These are phyloP conservation scores for Vitellaria paradoxa DNA, from an alignment of 179 eudicot genomes.

Conservation along the genomic window DNA sequence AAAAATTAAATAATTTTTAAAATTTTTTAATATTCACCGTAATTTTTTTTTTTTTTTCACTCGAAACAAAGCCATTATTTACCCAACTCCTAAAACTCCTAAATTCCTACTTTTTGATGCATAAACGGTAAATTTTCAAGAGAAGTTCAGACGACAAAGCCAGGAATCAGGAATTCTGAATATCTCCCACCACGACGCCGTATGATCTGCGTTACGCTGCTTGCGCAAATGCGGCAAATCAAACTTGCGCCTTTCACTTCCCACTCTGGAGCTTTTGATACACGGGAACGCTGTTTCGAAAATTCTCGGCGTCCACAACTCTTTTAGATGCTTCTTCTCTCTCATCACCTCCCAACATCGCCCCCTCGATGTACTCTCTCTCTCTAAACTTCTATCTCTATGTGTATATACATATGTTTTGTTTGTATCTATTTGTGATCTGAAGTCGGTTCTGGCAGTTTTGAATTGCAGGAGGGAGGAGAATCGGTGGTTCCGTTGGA, in stretches of 20 bases:
- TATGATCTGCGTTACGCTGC: not conserved
- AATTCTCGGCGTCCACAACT: not conserved
- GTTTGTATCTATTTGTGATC: not conserved
- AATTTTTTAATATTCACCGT: no score
- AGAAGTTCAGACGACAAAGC: not conserved
- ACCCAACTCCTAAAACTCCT: no score
- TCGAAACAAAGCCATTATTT: no score
- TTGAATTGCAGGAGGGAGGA: constrained; percentile 13
- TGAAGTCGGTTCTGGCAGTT: not conserved
- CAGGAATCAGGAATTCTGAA: not conserved
- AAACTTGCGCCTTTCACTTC: not conserved
- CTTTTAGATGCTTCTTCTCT: not conserved
- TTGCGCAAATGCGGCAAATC: not conserved
- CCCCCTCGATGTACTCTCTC: not conserved
- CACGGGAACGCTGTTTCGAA: not conserved
- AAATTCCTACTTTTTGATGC: no score
- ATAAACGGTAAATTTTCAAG: no score
- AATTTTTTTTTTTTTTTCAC: no score
- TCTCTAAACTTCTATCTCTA: no score
- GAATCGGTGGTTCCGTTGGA: not conserved
- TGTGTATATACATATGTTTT: not conserved
- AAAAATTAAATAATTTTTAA: no score
- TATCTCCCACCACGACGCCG: not conserved
- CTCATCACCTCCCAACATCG: not conserved
- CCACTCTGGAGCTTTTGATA: not conserved